Evolutionary conservation across 139 green algal species (phyloP).

Genomic region (Chlorella sorokiniana): DNA sequence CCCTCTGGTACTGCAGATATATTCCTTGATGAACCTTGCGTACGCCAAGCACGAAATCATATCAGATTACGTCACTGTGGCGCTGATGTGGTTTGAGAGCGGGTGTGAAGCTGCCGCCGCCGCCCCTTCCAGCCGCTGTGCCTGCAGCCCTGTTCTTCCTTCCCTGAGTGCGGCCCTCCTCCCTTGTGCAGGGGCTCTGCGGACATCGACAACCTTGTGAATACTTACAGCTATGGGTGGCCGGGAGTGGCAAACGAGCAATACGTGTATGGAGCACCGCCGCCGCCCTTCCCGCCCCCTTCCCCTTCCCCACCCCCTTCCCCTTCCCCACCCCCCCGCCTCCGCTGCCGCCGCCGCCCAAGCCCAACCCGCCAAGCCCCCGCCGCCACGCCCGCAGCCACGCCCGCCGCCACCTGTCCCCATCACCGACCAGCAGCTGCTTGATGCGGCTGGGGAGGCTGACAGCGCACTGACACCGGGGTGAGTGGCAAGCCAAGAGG

Average conservation of each 20-base stretch:
- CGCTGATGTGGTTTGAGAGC: constrained; percentile 25
- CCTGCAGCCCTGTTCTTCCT: neutral
- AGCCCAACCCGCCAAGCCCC: neutral
- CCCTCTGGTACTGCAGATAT: neutral
- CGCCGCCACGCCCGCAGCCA: neutral
- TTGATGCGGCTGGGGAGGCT: neutral
- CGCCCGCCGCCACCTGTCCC: neutral
- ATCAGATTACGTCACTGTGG: constrained; percentile 11
- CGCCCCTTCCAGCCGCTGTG: neutral
- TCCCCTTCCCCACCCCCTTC: neutral
- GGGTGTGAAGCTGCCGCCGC: neutral
- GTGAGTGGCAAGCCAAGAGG: neutral
- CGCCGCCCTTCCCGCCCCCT: neutral
- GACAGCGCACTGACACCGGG: neutral
- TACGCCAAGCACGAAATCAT: constrained; percentile 31
- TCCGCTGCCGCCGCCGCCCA: neutral
- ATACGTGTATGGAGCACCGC: neutral
- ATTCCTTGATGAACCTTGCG: constrained; percentile 20
- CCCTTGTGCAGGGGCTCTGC: neutral
- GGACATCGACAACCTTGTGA: neutral
- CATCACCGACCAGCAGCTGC: neutral
- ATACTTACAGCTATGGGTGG: neutral
- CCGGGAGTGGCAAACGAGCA: neutral
- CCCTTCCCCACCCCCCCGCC: neutral
- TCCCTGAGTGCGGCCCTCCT: neutral